Evolutionary conservation across 2,329 filamentous ascomycete species (phyloP), one percentile per base, ranked within the genome.

Genomic region (Dactylellina drechsleri): DNA sequence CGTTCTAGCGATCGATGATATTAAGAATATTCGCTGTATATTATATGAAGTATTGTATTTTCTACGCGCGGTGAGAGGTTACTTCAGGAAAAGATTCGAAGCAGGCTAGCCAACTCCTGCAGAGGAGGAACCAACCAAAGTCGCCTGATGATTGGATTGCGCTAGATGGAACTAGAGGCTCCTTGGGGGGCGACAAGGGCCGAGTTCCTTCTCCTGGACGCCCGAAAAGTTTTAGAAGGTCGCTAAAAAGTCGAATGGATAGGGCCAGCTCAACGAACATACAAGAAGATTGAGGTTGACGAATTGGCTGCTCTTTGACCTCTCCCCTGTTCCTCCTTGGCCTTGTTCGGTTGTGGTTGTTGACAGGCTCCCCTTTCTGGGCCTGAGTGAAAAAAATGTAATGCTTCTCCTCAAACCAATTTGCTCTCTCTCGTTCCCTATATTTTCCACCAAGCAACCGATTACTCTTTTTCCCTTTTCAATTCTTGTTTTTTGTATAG

Each of bases 121-220:
- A 75, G 50, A 49, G 36, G 64, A 52, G 28, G 10, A 60, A 58
- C 52, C 53, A 60, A 64, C 58, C 64, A 53, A 23, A 58, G 64
- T 52, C 43, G 64, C 58, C 45, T 40, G 50, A 28, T 75, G 71
- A 75, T 75, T 75, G 71, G 71, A 65, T 64, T 74, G 70, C 64
- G 58, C 62, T 49, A 62, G 64, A 64, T 64, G 59, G 66, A 71
- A 71, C 59, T 28, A 15, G 31, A 56, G n/a, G 7, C 41, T 59
- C 56, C 26, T 36, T 28, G 28, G 56, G 56, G 45, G 54, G 50
- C n/a, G 57, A 45, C 45, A 54, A 36, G 31, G 31, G 31, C 31
- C 31, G 31, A 36, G 31, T 36, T 36, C 31, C 31, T 36, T 36
- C 31, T 36, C 31, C 31, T 36, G 31, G 31, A 1, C 31, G 31